Conservation (phyloP, 345 rosid species). For the Cochlearia excelsa region DNA sequence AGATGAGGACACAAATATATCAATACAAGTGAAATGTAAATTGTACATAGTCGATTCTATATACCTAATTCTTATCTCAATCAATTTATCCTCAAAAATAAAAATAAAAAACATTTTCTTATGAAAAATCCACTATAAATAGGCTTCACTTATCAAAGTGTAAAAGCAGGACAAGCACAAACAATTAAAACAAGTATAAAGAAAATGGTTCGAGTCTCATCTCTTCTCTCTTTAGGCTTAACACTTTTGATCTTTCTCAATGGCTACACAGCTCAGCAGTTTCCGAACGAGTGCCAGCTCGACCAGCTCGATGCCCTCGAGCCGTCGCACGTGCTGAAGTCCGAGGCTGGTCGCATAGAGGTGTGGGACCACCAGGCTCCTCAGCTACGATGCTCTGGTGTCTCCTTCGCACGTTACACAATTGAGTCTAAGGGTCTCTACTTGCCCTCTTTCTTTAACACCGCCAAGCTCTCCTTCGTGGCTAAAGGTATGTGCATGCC, state of each 20-base stretch:
- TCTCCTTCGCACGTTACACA: slow-evolving; percentile 41
- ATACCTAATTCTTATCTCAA: slow-evolving; percentile 22
- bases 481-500: slow-evolving; percentile 42
- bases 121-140: slow-evolving; percentile 17
- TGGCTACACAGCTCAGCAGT: slow-evolving; percentile 43
- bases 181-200: neutral
- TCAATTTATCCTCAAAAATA: neutral
- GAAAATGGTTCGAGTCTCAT: slow-evolving; percentile 34
- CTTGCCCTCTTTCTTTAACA: slow-evolving; percentile 46
- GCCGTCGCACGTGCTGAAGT: slow-evolving; percentile 44
- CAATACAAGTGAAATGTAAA: slow-evolving; percentile 12
- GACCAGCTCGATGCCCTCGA: slow-evolving; percentile 48
- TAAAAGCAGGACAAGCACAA: slow-evolving; percentile 14
- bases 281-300: slow-evolving; percentile 48
- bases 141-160: neutral
- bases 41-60: slow-evolving; percentile 30
- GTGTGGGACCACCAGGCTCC: slow-evolving; percentile 52
- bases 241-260: slow-evolving; percentile 43
- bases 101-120: neutral
- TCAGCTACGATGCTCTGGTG: slow-evolving; percentile 62
- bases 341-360: slow-evolving; percentile 58
- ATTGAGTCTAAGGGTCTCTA: slow-evolving; percentile 55
- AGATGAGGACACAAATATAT: slow-evolving; percentile 12
- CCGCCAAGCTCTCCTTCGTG: slow-evolving; percentile 50
- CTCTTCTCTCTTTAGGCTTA: slow-evolving; percentile 38